Evolutionary conservation across 2,329 filamentous ascomycete species (phyloP), one percentile per base, ranked within the genome.

Genomic region (Rosellinia necatrix): DNA sequence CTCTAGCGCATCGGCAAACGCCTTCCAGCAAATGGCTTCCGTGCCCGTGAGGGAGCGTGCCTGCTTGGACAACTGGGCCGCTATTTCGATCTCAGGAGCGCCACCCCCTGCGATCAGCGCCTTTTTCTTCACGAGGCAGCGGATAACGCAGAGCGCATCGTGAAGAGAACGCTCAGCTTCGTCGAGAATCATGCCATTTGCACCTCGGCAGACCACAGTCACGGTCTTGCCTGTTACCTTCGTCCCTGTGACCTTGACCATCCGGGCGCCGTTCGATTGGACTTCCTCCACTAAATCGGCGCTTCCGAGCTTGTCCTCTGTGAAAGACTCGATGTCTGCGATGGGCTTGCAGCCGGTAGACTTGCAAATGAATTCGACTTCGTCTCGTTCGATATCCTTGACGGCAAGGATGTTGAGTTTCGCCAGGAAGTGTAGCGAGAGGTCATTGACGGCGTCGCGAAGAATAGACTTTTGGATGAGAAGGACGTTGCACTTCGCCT

Each of bases 361-460:
- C 79, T 97, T 99, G 90, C 93, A 97, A 75, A 99, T 90, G 76
- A 99, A 99, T 75, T 99, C 94, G 58, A 99, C 92, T 77, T 99
- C 94, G 70, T 99, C 94, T 61, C 94, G 88, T 81, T 99, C 94
- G 68, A 99, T 96, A 65, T 99, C 94, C 81, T 97, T 99, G 75
- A 99, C 84, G 41, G 90, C 90, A 62, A 97, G 81, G 66, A 99
- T 99, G 76, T 93, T 93, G 62, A 97, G 88, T 75, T 97, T 96
- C 69, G 94, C 91, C 63, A 99, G 83, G 83, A 99, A 99, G 78
- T 99, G 94, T 63, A 99, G 84, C 60, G 91, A 96, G 56, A 99
- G 83, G 68, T 99, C 94, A 79, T 99, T 99, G 74, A 99, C 92
- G 30, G 94, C 94, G 70, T 99, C 94, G 67, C 94, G 88, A 56